Evolutionary conservation across 2,329 filamentous ascomycete species (phyloP).

Genomic region (Hirsutella minnesotensis): DNA sequence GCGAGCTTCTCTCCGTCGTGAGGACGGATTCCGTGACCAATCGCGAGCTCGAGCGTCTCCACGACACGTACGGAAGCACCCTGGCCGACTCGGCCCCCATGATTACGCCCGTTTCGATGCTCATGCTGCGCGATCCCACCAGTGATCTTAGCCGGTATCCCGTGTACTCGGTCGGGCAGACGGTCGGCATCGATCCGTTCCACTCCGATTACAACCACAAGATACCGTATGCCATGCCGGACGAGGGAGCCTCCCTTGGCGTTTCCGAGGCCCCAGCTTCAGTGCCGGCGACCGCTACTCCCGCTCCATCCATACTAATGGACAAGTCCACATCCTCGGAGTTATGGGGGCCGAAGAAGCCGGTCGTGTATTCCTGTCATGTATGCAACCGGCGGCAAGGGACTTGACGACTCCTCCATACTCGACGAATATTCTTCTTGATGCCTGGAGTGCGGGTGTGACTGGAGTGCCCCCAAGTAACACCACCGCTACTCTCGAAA

Average conservation of each 20-base stretch:
- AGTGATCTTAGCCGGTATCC: slow-evolving; percentile 47
- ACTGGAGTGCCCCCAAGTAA: too few species aligned
- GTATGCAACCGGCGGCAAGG: too few species aligned
- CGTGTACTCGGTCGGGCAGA: slow-evolving; percentile 88
- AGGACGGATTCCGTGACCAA: slow-evolving; percentile 40
- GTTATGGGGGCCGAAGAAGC: slow-evolving; percentile 52
- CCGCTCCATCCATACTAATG: slow-evolving; percentile 14
- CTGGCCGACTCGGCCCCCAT: slow-evolving; percentile 39
- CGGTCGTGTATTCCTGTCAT: too few species aligned
- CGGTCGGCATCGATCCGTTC: slow-evolving; percentile 88
- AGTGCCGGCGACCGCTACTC: slow-evolving; percentile 6
- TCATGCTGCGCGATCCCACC: slow-evolving; percentile 40
- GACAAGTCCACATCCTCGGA: slow-evolving; percentile 27
- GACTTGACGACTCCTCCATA: too few species aligned
- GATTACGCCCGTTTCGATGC: slow-evolving; percentile 27
- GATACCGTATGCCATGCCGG: slow-evolving; percentile 71
- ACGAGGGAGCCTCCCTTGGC: slow-evolving; percentile 30
- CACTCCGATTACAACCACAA: slow-evolving; percentile 90
- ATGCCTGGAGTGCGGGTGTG: too few species aligned
- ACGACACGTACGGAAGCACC: slow-evolving; percentile 39
- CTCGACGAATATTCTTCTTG: too few species aligned
- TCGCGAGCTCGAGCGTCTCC: slow-evolving; percentile 42
- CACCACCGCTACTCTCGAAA: too few species aligned
- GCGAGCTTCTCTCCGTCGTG: slow-evolving; percentile 42
- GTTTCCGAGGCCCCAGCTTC: slow-evolving; percentile 25